These are phyloP conservation scores for Berberis thunbergii DNA, from an alignment of 164 flowering plant genomes.

Conservation along the genomic window DNA sequence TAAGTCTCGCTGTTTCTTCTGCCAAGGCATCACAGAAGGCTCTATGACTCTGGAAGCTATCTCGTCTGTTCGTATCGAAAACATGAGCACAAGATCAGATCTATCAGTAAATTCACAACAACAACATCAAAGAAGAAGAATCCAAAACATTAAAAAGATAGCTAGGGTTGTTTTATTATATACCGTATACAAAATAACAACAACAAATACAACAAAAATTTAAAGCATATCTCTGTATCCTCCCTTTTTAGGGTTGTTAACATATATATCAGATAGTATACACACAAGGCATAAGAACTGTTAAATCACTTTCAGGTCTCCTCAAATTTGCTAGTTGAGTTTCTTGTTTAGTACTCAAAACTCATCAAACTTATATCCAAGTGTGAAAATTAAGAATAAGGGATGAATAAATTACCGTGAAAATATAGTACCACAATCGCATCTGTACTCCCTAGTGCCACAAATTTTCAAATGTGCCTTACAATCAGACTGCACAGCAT, in stretches of 20 bases:
- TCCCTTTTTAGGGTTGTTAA: no score
- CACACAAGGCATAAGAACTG: no score
- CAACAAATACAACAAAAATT: no score
- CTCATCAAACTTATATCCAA: not conserved
- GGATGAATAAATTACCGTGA: constrained; percentile 44
- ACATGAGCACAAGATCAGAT: not conserved
- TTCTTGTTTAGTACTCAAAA: not conserved
- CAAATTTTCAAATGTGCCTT: constrained; percentile 92
- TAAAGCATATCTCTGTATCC: no score
- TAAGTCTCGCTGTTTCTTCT: constrained; percentile 72
- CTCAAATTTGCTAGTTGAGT: not conserved
- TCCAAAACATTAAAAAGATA: not conserved
- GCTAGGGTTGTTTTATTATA: no score
- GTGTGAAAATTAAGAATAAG: not conserved
- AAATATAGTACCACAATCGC: constrained; percentile 88
- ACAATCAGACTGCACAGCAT: constrained; percentile 94
- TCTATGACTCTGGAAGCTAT: constrained; percentile 83
- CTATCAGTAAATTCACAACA: not conserved
- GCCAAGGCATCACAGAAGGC: constrained; percentile 92
- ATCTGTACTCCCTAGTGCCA: constrained; percentile 85
- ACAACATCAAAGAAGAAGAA: not conserved
- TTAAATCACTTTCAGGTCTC: no score
- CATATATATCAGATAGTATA: no score
- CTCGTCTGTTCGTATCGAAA: constrained; percentile 41
- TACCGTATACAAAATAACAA: no score